phyloP scores from a whole-genome alignment of 1,139 yeast genomes.

The Pichia kudriavzevii region DNA sequence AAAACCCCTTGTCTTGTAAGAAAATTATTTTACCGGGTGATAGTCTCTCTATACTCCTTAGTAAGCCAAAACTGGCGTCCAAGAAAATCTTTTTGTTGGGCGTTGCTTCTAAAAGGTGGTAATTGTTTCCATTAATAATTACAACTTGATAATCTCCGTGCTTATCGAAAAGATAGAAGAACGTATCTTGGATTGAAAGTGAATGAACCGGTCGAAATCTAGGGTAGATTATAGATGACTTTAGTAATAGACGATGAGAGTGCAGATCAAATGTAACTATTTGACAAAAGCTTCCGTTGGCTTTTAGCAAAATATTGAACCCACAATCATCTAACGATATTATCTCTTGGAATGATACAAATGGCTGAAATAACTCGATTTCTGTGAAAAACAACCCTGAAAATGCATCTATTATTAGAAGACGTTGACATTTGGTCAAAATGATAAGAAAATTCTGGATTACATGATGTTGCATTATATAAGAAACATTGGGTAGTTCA shows the following conservation, averaged over 20 bases:
- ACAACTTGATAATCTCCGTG: constrained; percentile 15
- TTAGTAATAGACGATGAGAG: neutral
- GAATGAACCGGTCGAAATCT: constrained; percentile 21
- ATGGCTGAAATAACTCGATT: constrained; percentile 3
- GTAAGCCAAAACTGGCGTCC: no score
- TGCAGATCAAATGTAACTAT: constrained; percentile 5
- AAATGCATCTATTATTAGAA: constrained; percentile 4
- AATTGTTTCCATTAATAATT: constrained; percentile 1
- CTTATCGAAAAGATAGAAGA: constrained; percentile 18
- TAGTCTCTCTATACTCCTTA: no score
- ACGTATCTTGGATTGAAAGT: constrained; percentile 13
- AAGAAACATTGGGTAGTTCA: constrained; percentile 1
- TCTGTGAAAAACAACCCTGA: constrained; percentile 2
- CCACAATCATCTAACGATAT: neutral
- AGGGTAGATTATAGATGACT: constrained; percentile 13
- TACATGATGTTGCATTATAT: constrained; percentile 1
- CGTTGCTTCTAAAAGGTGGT: neutral
- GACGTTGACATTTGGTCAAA: neutral
- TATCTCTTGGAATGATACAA: constrained; percentile 3
- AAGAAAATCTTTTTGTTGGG: no score
- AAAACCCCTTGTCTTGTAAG: constrained; percentile 24
- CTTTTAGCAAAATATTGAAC: constrained; percentile 1
- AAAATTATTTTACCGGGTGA: no score
- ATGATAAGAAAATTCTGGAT: constrained; percentile 2
- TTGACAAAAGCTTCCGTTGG: constrained; percentile 9